These are phyloP conservation scores for Cercospora sp. DNA, from an alignment of 2,329 filamentous ascomycete genomes.

Conservation along the genomic window DNA sequence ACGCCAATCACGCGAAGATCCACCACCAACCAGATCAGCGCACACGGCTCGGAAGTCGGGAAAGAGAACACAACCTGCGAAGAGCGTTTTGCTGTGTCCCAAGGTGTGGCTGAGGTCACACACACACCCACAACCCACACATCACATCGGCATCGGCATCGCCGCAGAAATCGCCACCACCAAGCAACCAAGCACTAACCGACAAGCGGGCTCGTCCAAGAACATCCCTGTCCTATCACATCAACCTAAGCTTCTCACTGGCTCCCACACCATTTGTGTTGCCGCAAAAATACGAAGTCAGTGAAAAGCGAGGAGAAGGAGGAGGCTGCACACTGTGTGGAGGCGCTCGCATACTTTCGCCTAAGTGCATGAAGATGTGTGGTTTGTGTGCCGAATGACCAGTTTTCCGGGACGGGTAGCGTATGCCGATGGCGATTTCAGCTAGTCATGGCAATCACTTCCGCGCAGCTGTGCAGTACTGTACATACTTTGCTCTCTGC, in stretches of 20 bases:
- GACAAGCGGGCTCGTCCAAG: neutral
- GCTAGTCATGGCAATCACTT: neutral
- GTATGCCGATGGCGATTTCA: neutral
- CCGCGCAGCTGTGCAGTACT: no score
- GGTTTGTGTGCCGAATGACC: neutral
- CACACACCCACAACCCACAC: neutral
- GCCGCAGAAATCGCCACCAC: neutral
- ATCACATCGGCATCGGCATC: neutral
- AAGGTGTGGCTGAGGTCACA: neutral
- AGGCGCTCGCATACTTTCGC: conserved; percentile 3
- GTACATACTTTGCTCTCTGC: no score
- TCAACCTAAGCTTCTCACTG: neutral
- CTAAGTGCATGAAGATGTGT: conserved; percentile 7
- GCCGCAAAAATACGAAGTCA: no score
- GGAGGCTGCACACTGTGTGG: no score
- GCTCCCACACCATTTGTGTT: no score
- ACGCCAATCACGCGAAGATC: neutral
- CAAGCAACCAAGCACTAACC: neutral
- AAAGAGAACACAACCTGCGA: neutral
- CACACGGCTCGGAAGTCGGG: neutral
- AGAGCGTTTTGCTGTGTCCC: no score
- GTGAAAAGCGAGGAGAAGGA: no score
- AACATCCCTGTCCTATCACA: neutral
- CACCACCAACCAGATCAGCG: conserved; percentile 1
- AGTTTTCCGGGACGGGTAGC: neutral